Base-by-base conservation (phyloP, 1,139 yeast species). In the Magnusiomyces paraingens region DNA sequence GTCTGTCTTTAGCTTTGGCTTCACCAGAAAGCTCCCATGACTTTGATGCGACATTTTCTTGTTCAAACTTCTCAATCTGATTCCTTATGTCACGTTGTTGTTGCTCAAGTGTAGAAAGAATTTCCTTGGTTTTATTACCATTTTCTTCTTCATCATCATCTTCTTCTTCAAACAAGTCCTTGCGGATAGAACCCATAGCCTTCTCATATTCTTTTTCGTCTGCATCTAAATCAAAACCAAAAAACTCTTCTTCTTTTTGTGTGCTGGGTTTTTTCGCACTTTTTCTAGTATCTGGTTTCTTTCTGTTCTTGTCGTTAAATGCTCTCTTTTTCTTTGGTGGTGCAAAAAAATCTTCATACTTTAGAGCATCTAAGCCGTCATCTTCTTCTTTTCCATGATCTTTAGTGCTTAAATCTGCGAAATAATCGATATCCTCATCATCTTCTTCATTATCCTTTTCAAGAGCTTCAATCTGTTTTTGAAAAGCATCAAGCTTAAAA, bases 1-100 rank as follows among this genome's bases (percentile, higher is more conserved):
- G 96, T 65, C 99, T 80, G 61, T 85, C 88, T 59, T 78, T 80
- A 1, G 91, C 87, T 52, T 80, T 79, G 1, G 89, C 90, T 71
- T 93, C 99, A 70, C 99, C 99, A 66, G 84, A 86, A 78, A 91
- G 78, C 8, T 95, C 83, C 99, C 99, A 93, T 64, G 84, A 84
- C 73, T 93, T 93, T 58, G 86, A 93, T 1, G 90, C 93, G 29
- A 93, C 83, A 32, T 94, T 84, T 66, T 91, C 98, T 40, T 83
- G 81, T 70, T 93, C 99, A 52, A 90, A 75, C 62, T 80, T 77
- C 42, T 79, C 80, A 58, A 93, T 93, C 69, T 93, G 95, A 45
- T 78, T 77, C 65, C 84, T 87, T 39, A 93, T 76, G 56, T 80
- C 82, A 54, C 76, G 75, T 68, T 91, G 98, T 66, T 90, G 95